Conservation (phyloP, 768 basidiomycete species). For the Punctularia strigosozonata region DNA sequence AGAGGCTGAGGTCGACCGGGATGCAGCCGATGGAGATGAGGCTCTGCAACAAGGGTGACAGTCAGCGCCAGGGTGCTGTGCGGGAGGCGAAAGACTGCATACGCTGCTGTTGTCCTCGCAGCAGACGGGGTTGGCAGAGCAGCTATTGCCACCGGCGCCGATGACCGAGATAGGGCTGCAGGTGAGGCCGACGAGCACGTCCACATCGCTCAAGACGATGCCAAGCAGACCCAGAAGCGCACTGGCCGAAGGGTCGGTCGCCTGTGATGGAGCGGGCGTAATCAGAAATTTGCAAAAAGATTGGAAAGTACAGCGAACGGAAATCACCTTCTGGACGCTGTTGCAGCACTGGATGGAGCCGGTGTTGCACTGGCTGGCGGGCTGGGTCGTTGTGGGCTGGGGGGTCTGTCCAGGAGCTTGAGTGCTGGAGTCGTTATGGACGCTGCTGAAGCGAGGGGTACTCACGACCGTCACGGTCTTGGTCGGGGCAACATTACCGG, state of each 20-base stretch:
- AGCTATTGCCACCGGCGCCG: slow-evolving; percentile 4
- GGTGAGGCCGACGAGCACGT: slow-evolving; percentile 5
- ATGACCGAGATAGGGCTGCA: slow-evolving; percentile 8
- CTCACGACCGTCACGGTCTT: no score
- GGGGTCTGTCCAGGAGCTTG: no score
- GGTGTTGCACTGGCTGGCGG: slow-evolving; percentile 13
- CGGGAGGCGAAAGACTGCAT: no score
- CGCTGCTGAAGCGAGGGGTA: no score
- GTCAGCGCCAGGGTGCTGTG: no score
- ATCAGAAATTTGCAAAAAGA: no score
- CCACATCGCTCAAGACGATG: slow-evolving; percentile 2
- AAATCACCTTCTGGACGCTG: slow-evolving; percentile 14
- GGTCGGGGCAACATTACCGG: no score
- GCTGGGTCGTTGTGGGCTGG: no score
- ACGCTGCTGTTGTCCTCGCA: neutral
- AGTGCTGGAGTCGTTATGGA: no score
- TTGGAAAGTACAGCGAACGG: no score
- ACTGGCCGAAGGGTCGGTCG: no score
- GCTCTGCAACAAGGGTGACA: neutral
- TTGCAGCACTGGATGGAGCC: slow-evolving; percentile 20
- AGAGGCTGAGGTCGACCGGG: neutral
- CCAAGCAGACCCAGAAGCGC: slow-evolving; percentile 3
- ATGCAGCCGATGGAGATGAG: slow-evolving; percentile 1
- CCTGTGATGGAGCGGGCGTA: no score
- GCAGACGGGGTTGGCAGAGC: slow-evolving; percentile 1